Percentiles rank a stretch among this genome's conserved stretches.
phyloP scores from a whole-genome alignment of 352 stramenopile species.

The Globisporangium acanthophoron region DNA sequence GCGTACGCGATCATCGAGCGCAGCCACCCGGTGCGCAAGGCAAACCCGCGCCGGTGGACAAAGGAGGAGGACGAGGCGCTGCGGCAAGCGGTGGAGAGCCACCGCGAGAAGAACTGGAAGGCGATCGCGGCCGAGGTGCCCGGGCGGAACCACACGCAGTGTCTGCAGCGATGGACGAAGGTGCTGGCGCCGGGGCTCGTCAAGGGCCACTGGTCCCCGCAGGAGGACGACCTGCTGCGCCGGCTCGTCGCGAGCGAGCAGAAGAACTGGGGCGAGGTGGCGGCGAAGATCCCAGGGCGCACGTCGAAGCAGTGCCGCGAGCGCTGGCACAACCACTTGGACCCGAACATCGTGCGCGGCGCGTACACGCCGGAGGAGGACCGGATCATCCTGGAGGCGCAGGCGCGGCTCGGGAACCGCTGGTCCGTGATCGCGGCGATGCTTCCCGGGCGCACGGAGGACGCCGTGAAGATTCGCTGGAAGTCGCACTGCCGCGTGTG shows the following conservation, averaged over 20 bases:
- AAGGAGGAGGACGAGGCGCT: constrained; percentile 88
- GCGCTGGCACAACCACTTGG: constrained; percentile 88
- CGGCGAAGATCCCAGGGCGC: constrained; percentile 75
- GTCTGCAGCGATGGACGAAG: constrained; percentile 90
- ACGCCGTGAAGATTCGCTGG: constrained; percentile 92
- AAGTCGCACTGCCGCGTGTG: constrained; percentile 86
- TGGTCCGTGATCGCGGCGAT: constrained; percentile 90
- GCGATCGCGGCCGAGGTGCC: constrained; percentile 85
- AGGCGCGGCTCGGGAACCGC: constrained; percentile 80
- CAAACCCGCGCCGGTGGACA: constrained; percentile 79
- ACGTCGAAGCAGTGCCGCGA: constrained; percentile 90
- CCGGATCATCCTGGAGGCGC: constrained; percentile 81
- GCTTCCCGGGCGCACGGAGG: constrained; percentile 83
- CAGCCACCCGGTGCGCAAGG: constrained; percentile 45
- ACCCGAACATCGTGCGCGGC: constrained; percentile 85
- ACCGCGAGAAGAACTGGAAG: constrained; percentile 91
- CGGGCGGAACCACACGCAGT: constrained; percentile 89
- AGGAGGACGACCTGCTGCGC: constrained; percentile 82
- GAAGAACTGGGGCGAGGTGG: constrained; percentile 88
- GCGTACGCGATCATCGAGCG: constrained; percentile 16
- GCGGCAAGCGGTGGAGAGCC: constrained; percentile 74
- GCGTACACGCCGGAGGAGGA: constrained; percentile 87
- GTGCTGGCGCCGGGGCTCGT: constrained; percentile 83
- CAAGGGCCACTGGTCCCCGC: constrained; percentile 89
- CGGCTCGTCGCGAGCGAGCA: constrained; percentile 75